These are phyloP conservation scores for Breviolum minutum DNA, from an alignment of 73 alveolate species.

Conservation along the genomic window DNA sequence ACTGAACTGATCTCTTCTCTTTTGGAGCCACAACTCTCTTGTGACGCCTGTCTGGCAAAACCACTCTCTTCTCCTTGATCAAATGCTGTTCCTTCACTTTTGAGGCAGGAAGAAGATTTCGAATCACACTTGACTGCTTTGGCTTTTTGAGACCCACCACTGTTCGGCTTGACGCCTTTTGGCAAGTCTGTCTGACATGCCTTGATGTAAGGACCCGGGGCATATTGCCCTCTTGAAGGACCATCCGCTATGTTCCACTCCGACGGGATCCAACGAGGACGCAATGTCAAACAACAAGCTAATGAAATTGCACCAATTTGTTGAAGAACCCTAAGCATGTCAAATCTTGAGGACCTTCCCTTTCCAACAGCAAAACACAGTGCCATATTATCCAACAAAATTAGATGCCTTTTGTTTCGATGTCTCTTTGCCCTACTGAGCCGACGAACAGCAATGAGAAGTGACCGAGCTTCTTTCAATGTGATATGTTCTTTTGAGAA, in stretches of 20 bases:
- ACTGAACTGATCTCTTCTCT: neutral
- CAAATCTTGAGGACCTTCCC: neutral
- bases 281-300: neutral
- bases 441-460: neutral
- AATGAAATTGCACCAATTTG: neutral
- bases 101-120: neutral
- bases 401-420: neutral
- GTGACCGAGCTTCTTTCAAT: neutral
- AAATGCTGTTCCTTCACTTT: neutral
- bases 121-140: neutral
- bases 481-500: neutral
- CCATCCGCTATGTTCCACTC: constrained; percentile 33
- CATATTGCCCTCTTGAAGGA: neutral
- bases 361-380: neutral
- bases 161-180: neutral
- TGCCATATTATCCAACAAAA: neutral
- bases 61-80: neutral
- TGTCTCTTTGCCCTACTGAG: neutral
- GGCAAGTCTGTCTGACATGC: too few species aligned
- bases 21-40: too few species aligned
- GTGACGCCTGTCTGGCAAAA: neutral
- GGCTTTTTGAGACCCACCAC: neutral
- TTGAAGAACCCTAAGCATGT: neutral
- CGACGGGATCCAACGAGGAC: constrained; percentile 22
- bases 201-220: constrained; percentile 27